Evolutionary conservation across 345 rosid species (phyloP).

Genomic region (Reutealis trisperma): DNA sequence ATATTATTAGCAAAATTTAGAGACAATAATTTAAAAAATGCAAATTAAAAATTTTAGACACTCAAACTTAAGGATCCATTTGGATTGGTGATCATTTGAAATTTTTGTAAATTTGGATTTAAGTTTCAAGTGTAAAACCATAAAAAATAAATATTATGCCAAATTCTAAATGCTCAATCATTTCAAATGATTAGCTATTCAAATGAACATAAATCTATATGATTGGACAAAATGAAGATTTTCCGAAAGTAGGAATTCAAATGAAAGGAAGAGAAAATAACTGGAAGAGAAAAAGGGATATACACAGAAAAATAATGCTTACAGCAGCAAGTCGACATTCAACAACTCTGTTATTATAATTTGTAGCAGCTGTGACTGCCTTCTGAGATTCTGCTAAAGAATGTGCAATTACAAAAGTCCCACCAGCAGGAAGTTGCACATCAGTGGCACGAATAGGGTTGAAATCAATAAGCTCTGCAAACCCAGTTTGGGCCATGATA

Average conservation of each 20-base stretch:
- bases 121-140: no score
- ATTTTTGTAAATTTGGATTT: no score
- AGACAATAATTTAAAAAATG: background rate
- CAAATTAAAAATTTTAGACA: background rate
- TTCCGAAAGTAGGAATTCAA: background rate
- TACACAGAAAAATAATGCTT: slow-evolving; percentile 32
- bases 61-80: no score
- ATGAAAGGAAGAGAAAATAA: background rate
- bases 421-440: slow-evolving; percentile 94
- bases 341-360: slow-evolving; percentile 96
- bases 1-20: background rate
- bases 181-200: no score
- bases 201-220: no score
- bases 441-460: slow-evolving; percentile 96
- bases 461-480: slow-evolving; percentile 99
- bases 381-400: slow-evolving; percentile 95
- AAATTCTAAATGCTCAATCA: no score
- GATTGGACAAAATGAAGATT: background rate
- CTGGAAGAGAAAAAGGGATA: background rate
- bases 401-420: slow-evolving; percentile 89
- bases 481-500: slow-evolving; percentile 89
- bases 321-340: slow-evolving; percentile 95
- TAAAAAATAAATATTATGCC: no score
- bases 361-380: slow-evolving; percentile 93
- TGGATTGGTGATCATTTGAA: no score